Base-by-base conservation (phyloP, 2,329 filamentous ascomycete genomes). In the Rhytidhysteron rufulum region DNA sequence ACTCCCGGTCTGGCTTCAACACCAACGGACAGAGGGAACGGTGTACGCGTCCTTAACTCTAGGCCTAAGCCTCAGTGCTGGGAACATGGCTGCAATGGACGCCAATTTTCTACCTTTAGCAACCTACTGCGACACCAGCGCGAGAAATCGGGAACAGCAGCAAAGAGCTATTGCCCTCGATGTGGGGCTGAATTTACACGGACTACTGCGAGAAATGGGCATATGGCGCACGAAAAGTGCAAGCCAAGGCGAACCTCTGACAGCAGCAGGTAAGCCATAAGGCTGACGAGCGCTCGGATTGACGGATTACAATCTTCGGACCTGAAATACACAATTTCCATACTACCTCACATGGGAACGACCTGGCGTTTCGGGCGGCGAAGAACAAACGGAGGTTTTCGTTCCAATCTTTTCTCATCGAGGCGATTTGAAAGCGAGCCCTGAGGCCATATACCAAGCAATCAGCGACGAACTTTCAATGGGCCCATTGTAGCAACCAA, bases 71-170 rank as follows among this genome's bases (percentile, higher is more conserved):
- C 90, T 33, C 88, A 95, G 62, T 96, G 91, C 67, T 97, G 88
- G 87, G 91, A 96, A 45, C 91, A 97, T 59, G 91, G 90, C 9
- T 97, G 91, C 73, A 95, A 96, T 57, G 91, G 91, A 16, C 83
- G 90, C 21, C 87, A 95, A 58, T 97, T 97, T 60, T 95, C 88
- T 15, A 96, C 91, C 3, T 96, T 96, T 62, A 95, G 89, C 77
- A 96, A 96, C 62, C 78, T 96, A 3, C 73, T 96, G 27, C 79
- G 91, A 47, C 91, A 97, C 63, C 90, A 96, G 66, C 80, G 91
- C 31, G 91, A 97, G 67, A 96, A 95, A 65, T 94, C 88, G 0
- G 91, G 91, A 19, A 89, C 90, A 38, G 88, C 90, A 9, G 76
- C 86, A 21, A 96, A 96, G 69, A 88, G 88, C 3, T 83, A 83